Evolutionary conservation across 2,329 filamentous ascomycete species (phyloP).

Genomic region (Amesomyces nigricolor): DNA sequence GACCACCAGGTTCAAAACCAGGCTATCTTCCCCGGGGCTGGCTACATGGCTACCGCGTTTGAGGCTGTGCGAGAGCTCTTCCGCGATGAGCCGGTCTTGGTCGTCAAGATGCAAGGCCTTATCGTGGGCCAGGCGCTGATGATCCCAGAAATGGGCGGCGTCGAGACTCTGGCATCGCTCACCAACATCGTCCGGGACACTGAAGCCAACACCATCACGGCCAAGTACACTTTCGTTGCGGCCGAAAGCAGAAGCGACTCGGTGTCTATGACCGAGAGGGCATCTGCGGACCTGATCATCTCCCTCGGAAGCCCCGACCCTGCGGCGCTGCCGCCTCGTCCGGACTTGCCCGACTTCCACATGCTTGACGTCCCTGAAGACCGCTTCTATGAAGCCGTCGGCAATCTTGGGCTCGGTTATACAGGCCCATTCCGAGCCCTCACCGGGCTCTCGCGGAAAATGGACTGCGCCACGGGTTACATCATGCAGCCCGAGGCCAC

Average conservation of each 20-base stretch:
- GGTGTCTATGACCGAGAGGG: not conserved
- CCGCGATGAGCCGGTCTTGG: not conserved
- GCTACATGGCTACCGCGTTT: not conserved
- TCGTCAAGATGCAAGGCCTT: slow-evolving; percentile 1
- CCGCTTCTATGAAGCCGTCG: slow-evolving; percentile 18
- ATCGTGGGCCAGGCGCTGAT: not conserved
- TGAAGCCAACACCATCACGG: not conserved
- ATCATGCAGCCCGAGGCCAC: slow-evolving; percentile 6
- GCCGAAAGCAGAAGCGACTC: not conserved
- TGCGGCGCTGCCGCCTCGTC: not conserved
- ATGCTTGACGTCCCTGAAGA: not conserved
- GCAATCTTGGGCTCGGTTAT: slow-evolving; percentile 19
- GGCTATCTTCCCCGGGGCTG: slow-evolving; percentile 35
- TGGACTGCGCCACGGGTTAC: slow-evolving; percentile 9
- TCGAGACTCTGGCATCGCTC: not conserved
- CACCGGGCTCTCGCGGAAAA: slow-evolving; percentile 12
- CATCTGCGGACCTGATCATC: not conserved
- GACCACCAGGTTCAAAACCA: slow-evolving; percentile 34
- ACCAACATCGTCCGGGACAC: not conserved
- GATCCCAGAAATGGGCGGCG: not conserved
- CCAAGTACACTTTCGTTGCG: not conserved
- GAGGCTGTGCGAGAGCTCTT: not conserved
- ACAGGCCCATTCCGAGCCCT: slow-evolving; percentile 17
- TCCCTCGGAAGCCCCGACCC: not conserved
- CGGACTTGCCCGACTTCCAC: not conserved